Base-by-base conservation (phyloP, 306 rosid genomes). In the Pterocarpus santalinus region DNA sequence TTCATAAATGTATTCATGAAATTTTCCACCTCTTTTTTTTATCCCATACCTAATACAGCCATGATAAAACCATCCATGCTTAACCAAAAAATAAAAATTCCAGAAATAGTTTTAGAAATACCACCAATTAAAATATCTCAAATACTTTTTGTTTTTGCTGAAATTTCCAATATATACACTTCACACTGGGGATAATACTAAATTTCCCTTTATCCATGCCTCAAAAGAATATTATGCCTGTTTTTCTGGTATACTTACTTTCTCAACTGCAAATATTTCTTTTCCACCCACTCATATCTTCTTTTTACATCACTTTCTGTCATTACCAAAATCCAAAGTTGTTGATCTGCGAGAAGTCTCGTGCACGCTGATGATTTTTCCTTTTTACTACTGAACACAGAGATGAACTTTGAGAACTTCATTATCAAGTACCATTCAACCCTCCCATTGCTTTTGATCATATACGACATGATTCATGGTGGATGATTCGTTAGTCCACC, bases 301-400 rank as follows among this genome's bases (percentile, higher is more conserved):
- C 9, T 75, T 77, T 72, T 43, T 12, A n/a, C 61, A 5, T 4
- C 47, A 49, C 80, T 74, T 79, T 84, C 53, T 68, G 87, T 74
- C 84, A 67, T 85, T 85, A 76, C 83, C 82, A 72, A 85, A 76
- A 85, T 36, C 82, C 82, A 71, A 85, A 80, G 88, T 36, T 76
- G 72, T 81, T 76, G 72, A 69, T 61, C 82, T 74, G 72, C 75
- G 83, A 80, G 73, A 72, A 44, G 61, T 63, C 79, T 75, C 84
- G 82, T 63, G 84, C 87, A 73, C 65, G 79, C 81, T 69, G 73
- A 43, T 43, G 14, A 61, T 63, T 80, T 78, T 68, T 7, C 78
- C 75, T 46, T 46, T 84, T 62, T 84, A 49, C 51, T 52, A 65
- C 65, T 62, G 49, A 62, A 75, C 79, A 60, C 5, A 65, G 16